Conservation (phyloP, 2,329 filamentous ascomycete genomes). For the Aschersonia sp. region DNA sequence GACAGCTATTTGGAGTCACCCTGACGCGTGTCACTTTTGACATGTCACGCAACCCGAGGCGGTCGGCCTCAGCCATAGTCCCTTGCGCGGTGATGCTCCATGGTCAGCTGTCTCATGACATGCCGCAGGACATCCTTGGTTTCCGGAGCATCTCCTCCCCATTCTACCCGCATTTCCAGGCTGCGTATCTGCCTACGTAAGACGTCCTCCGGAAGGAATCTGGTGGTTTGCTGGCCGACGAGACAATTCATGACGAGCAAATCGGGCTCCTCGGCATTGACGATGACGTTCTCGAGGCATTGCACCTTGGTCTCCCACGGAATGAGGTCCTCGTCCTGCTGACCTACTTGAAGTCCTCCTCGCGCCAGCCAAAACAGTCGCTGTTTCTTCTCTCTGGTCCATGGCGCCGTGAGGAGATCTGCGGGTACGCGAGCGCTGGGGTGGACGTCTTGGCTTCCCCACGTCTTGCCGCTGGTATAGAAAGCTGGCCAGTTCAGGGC, state of each 20-base stretch:
- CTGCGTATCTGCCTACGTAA: conserved; percentile 11
- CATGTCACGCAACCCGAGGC: too few relatives aligned
- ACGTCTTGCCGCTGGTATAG: conserved; percentile 5
- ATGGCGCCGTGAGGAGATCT: conserved; percentile 25
- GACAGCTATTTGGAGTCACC: too few relatives aligned
- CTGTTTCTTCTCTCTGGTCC: conserved; percentile 21
- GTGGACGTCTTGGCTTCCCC: conserved; percentile 22
- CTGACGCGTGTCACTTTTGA: too few relatives aligned
- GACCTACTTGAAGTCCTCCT: conserved; percentile 18
- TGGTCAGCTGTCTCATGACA: conserved; percentile 2
- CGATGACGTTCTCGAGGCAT: conserved; percentile 20
- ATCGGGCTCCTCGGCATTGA: conserved; percentile 14
- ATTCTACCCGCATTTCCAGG: conserved; percentile 15
- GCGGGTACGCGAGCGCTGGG: conserved; percentile 22
- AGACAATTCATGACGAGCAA: conserved; percentile 17
- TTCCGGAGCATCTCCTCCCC: conserved; percentile 13
- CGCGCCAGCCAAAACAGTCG: conserved; percentile 32
- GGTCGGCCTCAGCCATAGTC: neutral
- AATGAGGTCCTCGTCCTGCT: conserved; percentile 10
- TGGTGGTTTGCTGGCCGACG: conserved; percentile 12
- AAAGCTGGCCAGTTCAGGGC: conserved; percentile 11
- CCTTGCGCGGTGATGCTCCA: conserved; percentile 2
- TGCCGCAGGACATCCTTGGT: conserved; percentile 11
- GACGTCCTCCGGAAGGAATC: conserved; percentile 14
- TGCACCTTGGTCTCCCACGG: conserved; percentile 27